phyloP scores from a whole-genome alignment of 140 eudicot genomes.

The Stevia rebaudiana region DNA sequence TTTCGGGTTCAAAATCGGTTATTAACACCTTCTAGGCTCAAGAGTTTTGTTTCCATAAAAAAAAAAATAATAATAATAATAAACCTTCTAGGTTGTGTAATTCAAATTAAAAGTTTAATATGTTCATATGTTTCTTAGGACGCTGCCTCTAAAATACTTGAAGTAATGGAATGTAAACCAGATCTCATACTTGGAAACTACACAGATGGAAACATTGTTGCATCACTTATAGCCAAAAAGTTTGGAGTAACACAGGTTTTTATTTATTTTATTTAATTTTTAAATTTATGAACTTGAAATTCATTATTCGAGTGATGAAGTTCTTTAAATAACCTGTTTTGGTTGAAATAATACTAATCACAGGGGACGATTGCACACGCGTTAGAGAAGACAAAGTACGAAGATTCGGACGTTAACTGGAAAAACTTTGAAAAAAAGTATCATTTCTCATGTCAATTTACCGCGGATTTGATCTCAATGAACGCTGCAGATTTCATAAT shows the following conservation, averaged over 20 bases:
- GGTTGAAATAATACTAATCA: neutral
- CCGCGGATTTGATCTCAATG: slow-evolving; percentile 84
- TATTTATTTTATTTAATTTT: neutral
- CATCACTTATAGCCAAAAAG: slow-evolving; percentile 69
- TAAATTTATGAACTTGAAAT: neutral
- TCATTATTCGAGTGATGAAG: neutral
- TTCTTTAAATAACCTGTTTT: neutral
- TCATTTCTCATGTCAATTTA: slow-evolving; percentile 86
- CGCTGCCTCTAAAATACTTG: slow-evolving; percentile 55
- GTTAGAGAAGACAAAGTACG: slow-evolving; percentile 78
- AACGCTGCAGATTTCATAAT: slow-evolving; percentile 81
- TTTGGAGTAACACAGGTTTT: slow-evolving; percentile 80
- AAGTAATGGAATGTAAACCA: slow-evolving; percentile 75
- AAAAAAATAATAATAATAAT: neutral
- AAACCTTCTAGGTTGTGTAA: neutral
- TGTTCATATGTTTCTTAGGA: slow-evolving; percentile 39
- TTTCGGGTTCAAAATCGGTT: neutral
- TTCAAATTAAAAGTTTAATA: neutral
- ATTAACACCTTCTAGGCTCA: neutral
- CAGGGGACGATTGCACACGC: slow-evolving; percentile 97
- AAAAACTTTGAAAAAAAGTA: slow-evolving; percentile 65
- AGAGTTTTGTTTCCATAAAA: neutral
- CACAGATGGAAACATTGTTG: slow-evolving; percentile 87
- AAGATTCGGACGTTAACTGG: slow-evolving; percentile 81
- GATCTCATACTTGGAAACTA: slow-evolving; percentile 83